Conservation (phyloP, 495 filamentous ascomycete species). For the Tuber microsphaerosporum region DNA sequence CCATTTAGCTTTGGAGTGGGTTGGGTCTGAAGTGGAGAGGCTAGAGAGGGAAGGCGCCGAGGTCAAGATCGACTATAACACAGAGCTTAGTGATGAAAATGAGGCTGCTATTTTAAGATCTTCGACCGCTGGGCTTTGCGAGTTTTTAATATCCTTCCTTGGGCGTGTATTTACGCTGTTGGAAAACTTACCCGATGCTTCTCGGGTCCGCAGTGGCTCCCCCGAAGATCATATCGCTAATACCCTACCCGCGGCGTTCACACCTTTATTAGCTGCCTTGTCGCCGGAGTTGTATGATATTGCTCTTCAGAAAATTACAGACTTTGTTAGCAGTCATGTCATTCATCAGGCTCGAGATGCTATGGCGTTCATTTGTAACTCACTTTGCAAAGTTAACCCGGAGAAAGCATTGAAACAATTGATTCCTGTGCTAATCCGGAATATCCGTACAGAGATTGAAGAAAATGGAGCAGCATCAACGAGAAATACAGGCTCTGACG, state of each 20-base stretch:
- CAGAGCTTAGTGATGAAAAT: slow-evolving; percentile 72
- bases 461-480: slow-evolving; percentile 96
- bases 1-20: slow-evolving; percentile 84
- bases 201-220: slow-evolving; percentile 75
- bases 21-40: slow-evolving; percentile 81
- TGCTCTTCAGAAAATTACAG: slow-evolving; percentile 79
- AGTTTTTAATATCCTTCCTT: slow-evolving; percentile 82
- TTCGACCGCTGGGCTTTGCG: slow-evolving; percentile 84
- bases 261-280: slow-evolving; percentile 81
- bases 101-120: slow-evolving; percentile 91
- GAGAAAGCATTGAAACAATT: slow-evolving; percentile 85
- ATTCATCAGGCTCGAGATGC: slow-evolving; percentile 96
- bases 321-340: slow-evolving; percentile 91
- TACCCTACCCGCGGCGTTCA: slow-evolving; percentile 84
- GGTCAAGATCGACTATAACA: slow-evolving; percentile 75
- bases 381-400: slow-evolving; percentile 86
- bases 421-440: slow-evolving; percentile 77
- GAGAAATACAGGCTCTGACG: slow-evolving; percentile 83
- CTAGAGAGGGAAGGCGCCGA: slow-evolving; percentile 83
- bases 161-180: slow-evolving; percentile 91
- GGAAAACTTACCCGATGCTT: slow-evolving; percentile 88
- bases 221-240: slow-evolving; percentile 97
- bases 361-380: slow-evolving; percentile 97
- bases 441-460: slow-evolving; percentile 93
- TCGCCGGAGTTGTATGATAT: slow-evolving; percentile 90